Evolutionary conservation across 331 rosid species (phyloP).

Genomic region (Acacia concinna): DNA sequence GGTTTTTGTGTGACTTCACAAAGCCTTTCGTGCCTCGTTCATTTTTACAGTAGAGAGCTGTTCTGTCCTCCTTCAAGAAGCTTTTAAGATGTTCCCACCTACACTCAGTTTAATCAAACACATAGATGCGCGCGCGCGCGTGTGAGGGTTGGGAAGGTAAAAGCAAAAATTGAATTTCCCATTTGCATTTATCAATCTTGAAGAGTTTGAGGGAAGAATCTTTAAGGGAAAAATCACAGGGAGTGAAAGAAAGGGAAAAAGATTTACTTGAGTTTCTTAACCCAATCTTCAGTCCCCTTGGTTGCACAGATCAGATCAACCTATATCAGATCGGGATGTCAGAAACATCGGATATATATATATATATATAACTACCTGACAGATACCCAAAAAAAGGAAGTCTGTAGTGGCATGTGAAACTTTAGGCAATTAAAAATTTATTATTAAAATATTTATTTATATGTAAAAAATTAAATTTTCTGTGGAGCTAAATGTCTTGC

Average conservation of each 20-base stretch:
- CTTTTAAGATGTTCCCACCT: conserved; percentile 81
- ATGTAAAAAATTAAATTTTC: neutral
- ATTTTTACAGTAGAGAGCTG: conserved; percentile 57
- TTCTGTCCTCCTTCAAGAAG: conserved; percentile 56
- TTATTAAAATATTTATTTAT: neutral
- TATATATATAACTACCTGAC: neutral
- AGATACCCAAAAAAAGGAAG: neutral
- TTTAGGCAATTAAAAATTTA: neutral
- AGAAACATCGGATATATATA: neutral
- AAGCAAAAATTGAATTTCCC: neutral
- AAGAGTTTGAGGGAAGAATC: neutral
- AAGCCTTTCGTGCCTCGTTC: conserved; percentile 58
- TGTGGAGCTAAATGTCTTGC: neutral
- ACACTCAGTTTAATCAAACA: neutral
- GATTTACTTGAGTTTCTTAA: conserved; percentile 62
- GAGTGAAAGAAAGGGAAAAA: neutral
- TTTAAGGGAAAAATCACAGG: neutral
- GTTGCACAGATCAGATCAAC: conserved; percentile 54
- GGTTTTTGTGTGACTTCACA: conserved; percentile 61
- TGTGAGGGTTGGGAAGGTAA: too few species aligned
- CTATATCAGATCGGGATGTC: conserved; percentile 13
- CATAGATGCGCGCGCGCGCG: neutral
- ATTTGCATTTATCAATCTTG: conserved; percentile 1
- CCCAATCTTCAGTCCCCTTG: conserved; percentile 53
- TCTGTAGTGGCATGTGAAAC: neutral